Evolutionary conservation across 2,329 filamentous ascomycete genomes (phyloP).

Genomic region (Metarhizium robertsii): DNA sequence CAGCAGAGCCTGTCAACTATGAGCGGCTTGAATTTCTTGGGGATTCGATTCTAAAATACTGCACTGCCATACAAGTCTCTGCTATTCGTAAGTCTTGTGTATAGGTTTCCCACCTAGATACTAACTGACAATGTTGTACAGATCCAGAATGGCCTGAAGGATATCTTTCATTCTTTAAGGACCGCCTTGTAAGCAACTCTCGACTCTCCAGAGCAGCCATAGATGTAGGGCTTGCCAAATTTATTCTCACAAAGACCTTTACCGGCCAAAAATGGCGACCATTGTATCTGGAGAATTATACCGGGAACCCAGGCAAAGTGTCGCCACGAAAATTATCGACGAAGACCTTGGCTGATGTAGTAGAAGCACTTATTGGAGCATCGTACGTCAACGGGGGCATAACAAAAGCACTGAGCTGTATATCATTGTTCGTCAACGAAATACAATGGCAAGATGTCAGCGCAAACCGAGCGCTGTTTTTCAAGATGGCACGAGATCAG

Average conservation of each 20-base stretch:
- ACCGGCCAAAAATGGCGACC: slow-evolving; percentile 66
- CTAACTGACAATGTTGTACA: slow-evolving; percentile 16
- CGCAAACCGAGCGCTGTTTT: slow-evolving; percentile 32
- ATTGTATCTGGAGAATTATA: slow-evolving; percentile 38
- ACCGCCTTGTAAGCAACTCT: slow-evolving; percentile 63
- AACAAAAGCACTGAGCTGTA: slow-evolving; percentile 50
- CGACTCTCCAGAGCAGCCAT: slow-evolving; percentile 59
- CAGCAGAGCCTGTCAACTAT: slow-evolving; percentile 57
- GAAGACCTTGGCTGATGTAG: slow-evolving; percentile 78
- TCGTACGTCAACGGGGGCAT: slow-evolving; percentile 62
- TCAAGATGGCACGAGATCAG: slow-evolving; percentile 25
- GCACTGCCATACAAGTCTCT: slow-evolving; percentile 55
- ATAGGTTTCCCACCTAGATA: neutral
- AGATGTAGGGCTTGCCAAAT: slow-evolving; percentile 57
- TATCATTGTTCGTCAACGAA: slow-evolving; percentile 57
- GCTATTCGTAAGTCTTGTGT: slow-evolving; percentile 35
- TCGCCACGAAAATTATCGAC: slow-evolving; percentile 44
- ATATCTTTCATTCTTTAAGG: slow-evolving; percentile 59
- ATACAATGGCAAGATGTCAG: slow-evolving; percentile 42
- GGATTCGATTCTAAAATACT: slow-evolving; percentile 72
- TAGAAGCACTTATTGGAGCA: slow-evolving; percentile 77
- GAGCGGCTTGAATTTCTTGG: slow-evolving; percentile 82
- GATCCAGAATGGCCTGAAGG: slow-evolving; percentile 68
- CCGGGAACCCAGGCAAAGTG: slow-evolving; percentile 3
- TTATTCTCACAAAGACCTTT: slow-evolving; percentile 60